Conservation (phyloP, 345 rosid species). For the Nephelium lappaceum region DNA sequence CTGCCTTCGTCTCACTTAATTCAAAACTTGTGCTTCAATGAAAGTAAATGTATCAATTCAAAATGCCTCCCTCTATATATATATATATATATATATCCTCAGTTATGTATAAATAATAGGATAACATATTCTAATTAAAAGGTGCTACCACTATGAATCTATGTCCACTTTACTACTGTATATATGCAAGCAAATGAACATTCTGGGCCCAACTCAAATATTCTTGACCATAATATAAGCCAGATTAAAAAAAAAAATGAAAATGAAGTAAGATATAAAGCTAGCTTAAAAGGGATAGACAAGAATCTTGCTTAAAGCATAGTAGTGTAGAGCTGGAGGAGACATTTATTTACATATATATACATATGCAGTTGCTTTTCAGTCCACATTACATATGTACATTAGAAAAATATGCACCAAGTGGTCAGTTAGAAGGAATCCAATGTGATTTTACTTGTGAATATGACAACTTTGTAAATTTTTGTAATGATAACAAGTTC, state of each 20-base stretch:
- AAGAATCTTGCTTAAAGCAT: slow-evolving; percentile 16
- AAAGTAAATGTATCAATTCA: neutral
- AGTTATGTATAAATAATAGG: neutral
- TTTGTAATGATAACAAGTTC: neutral
- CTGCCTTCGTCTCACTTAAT: neutral
- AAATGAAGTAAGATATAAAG: neutral
- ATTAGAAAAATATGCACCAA: neutral
- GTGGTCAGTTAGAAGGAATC: slow-evolving; percentile 16
- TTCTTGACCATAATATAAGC: neutral
- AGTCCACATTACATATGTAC: neutral
- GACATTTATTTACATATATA: neutral
- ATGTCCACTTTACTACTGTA: neutral
- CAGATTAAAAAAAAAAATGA: neutral
- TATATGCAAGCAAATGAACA: no score
- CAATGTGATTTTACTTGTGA: slow-evolving; percentile 2
- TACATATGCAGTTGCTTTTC: neutral
- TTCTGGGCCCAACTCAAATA: no score
- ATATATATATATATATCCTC: no score
- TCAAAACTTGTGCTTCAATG: neutral
- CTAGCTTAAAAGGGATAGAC: neutral
- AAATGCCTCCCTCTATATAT: neutral
- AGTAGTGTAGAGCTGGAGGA: neutral
- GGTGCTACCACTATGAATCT: neutral
- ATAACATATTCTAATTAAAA: slow-evolving; percentile 5
- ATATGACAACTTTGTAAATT: neutral